phyloP scores from a whole-genome alignment of 306 rosid species.

The Vicia sativa region DNA sequence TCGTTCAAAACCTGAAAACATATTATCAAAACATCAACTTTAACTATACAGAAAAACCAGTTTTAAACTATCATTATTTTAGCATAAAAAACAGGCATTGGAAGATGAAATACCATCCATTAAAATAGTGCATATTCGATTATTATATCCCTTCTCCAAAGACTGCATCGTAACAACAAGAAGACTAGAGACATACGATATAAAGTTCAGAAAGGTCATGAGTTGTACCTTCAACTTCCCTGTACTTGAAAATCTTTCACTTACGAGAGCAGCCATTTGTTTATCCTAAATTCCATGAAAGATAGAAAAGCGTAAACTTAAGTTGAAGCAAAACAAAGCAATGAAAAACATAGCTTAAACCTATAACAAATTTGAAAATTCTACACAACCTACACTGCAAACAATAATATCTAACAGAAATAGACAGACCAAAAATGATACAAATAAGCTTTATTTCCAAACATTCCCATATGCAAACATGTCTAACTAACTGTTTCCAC shows the following conservation, averaged over 20 bases:
- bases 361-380: conserved; percentile 11
- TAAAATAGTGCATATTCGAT: not conserved
- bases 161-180: conserved; percentile 10
- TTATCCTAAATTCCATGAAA: conserved; percentile 60
- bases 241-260: conserved; percentile 70
- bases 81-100: conserved; percentile 31
- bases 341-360: conserved; percentile 6
- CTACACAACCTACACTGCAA: not conserved
- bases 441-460: conserved; percentile 2
- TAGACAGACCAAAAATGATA: not conserved
- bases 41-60: conserved; percentile 16
- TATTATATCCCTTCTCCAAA: not conserved
- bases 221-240: conserved; percentile 67
- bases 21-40: conserved; percentile 26
- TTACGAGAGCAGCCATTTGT: conserved; percentile 83
- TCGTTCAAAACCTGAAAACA: conserved; percentile 68
- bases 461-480: not conserved
- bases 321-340: conserved; percentile 15
- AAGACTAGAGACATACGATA: conserved; percentile 13
- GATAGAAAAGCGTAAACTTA: conserved; percentile 27
- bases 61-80: conserved; percentile 4
- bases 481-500: conserved; percentile 1
- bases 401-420: not conserved
- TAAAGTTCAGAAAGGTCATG: conserved; percentile 15
- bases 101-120: not conserved